Evolutionary conservation across 1,139 yeast genomes (phyloP), one percentile per base, ranked within the genome.

Genomic region (Saccharomyces uvarum): DNA sequence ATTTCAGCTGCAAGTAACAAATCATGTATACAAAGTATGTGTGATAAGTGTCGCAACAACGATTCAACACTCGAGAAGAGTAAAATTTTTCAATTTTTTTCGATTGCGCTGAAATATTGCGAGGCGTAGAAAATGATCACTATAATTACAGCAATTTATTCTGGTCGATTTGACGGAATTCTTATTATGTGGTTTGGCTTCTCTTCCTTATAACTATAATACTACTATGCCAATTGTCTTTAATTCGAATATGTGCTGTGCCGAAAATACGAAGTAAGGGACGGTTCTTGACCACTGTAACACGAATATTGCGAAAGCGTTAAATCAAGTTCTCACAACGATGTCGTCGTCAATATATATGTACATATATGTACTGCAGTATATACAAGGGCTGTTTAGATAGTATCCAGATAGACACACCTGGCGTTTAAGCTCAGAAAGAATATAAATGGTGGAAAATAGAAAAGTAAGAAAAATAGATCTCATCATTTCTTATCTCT

Each of bases 401-500:
- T 38, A 16, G 26, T 38, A 13, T 38, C 19, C n/a, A 38, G 8
- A 38, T 19, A 38, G 44, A 38, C 13, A 19, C 26, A 19, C 3
- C 6, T 38, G 24, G 13, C 3, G 2, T 38, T 13, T 38, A 16
- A 19, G 24, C 44, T 19, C 24, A 16, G 21, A 38, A 38, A 14
- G 44, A 38, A 38, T 38, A 38, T 38, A 38, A 19, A 38, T 38
- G 44, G 44, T 16, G 24, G 44, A 19, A 7, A 38, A 38, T 38
- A 11, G 21, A 16, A 38, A 38, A 38, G n/a, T 11, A 19, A 38
- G 13, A 11, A 24, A 13, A 38, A 19, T 24, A 19, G 11, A 9
- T 13, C 16, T n/a, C 26, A 38, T 38, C 31, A 53, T 49, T 51
- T 57, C 53, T 74, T 74, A 71, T 76, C 70, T 61, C 70, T 67